A percentile compares a stretch with the other conserved stretches of the same genome.
Conservation (phyloP, 202 grass and related monocot genomes). For the Bolboschoenoplectus hybrid region DNA sequence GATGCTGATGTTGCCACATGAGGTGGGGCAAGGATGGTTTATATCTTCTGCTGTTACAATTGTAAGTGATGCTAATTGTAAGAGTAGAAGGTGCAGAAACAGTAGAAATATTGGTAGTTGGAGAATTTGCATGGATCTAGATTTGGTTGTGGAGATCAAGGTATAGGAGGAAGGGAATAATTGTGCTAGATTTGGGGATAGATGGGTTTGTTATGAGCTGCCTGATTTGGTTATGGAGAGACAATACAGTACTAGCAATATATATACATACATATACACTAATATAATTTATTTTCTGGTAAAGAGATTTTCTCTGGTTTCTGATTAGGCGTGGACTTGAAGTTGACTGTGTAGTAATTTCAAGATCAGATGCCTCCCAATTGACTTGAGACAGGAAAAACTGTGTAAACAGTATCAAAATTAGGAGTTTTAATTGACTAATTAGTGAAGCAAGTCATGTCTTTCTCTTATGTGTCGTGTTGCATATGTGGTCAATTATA, state of each 20-base stretch:
- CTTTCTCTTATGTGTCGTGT: too few species aligned
- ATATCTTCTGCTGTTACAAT: conserved; percentile 22
- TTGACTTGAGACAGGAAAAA: background rate
- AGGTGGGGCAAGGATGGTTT: conserved; percentile 33
- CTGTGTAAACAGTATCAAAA: background rate
- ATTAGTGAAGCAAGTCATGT: too few species aligned
- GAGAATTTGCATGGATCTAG: background rate
- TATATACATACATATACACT: background rate
- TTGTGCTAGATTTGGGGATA: background rate
- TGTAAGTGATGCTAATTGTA: background rate
- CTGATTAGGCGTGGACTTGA: background rate
- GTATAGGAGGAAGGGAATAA: conserved; percentile 7
- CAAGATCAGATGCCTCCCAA: background rate
- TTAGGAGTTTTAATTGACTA: background rate
- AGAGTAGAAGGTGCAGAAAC: background rate
- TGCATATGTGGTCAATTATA: too few species aligned
- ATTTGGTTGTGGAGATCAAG: conserved; percentile 14
- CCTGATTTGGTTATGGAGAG: background rate
- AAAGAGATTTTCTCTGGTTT: background rate
- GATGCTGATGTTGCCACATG: conserved; percentile 47
- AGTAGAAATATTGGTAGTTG: background rate
- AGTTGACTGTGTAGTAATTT: background rate
- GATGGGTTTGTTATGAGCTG: background rate
- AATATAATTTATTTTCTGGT: background rate
- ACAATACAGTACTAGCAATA: background rate